These are phyloP conservation scores for Ophiocordyceps unilateralis DNA, from an alignment of 2,329 filamentous ascomycete genomes.

Conservation along the genomic window DNA sequence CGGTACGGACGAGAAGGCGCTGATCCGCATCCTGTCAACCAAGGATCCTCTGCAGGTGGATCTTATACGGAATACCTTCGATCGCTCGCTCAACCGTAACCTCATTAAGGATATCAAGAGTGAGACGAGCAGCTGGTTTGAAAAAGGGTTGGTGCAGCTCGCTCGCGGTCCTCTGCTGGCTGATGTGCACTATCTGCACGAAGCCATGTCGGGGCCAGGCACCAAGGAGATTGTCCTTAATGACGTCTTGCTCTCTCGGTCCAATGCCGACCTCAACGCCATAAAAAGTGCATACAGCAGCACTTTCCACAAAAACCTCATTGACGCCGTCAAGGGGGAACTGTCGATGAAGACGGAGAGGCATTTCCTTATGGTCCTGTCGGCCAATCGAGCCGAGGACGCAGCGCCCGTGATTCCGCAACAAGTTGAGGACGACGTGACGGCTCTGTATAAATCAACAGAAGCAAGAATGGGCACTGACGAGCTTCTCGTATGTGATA, in stretches of 20 bases:
- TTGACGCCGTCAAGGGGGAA: slow-evolving; percentile 58
- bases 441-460: slow-evolving; percentile 60
- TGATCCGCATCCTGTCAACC: slow-evolving; percentile 53
- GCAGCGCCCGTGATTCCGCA: slow-evolving; percentile 54
- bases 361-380: slow-evolving; percentile 69
- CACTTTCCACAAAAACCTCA: slow-evolving; percentile 48
- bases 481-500: slow-evolving; percentile 59
- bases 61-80: slow-evolving; percentile 49
- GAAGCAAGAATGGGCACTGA: slow-evolving; percentile 59
- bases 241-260: slow-evolving; percentile 66
- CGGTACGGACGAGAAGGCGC: slow-evolving; percentile 65
- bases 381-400: slow-evolving; percentile 62
- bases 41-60: slow-evolving; percentile 68
- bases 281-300: slow-evolving; percentile 68
- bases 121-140: slow-evolving; percentile 61
- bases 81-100: slow-evolving; percentile 44
- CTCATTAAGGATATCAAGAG: slow-evolving; percentile 60
- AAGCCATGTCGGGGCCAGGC: slow-evolving; percentile 61
- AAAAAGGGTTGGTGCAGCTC: slow-evolving; percentile 56
- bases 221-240: slow-evolving; percentile 80
- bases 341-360: slow-evolving; percentile 73
- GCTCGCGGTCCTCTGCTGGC: slow-evolving; percentile 62
- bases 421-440: slow-evolving; percentile 58
- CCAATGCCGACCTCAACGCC: slow-evolving; percentile 72
- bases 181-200: slow-evolving; percentile 54